Evolutionary conservation across 345 rosid species (phyloP), one percentile per base, ranked within the genome.

Genomic region (Eucalyptus guilfoylei): DNA sequence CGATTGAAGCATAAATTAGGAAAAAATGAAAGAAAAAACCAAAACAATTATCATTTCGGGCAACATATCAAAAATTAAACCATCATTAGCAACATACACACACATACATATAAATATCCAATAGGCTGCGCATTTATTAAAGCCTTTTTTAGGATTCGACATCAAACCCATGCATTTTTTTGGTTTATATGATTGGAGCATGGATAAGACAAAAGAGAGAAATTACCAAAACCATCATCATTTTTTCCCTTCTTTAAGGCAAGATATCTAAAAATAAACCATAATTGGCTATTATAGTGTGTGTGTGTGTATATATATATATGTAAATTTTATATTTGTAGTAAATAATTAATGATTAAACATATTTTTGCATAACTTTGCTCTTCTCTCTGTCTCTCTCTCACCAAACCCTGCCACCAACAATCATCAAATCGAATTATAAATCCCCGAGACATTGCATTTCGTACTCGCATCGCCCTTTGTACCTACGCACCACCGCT

Each of bases 381-480:
- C 54, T 50, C 6, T n/a, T 45, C 54, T 19, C 86, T 48, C 50
- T 49, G 50, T 49, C 67, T 54, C 87, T 19, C 40, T 69, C 83
- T 76, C 80, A 40, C 83, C 83, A 37, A 76, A 76, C 47, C 83
- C 83, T n/a, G 21, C 80, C 62, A 17, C 45, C 80, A 88, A 26
- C 50, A 49, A 32, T 30, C 52, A n/a, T 9, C 49, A 42, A n/a
- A 89, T 17, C 80, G 3, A 69, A 34, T 34, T 4, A 34, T 34
- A 34, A 37, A 21, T 26, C 28, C 28, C 83, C 6, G 4, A 11
- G 13, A 21, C 30, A 76, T 37, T 6, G 24, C 48, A 14, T 67
- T 88, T 88, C 45, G 85, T 86, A 90, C 90, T 80, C 90, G n/a
- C 81, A n/a, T 54, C 88, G 24, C 89, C 89, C 49, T 81, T 87